Evolutionary conservation across 352 stramenopile genomes (phyloP).

Genomic region (Globisporangium parvum): DNA sequence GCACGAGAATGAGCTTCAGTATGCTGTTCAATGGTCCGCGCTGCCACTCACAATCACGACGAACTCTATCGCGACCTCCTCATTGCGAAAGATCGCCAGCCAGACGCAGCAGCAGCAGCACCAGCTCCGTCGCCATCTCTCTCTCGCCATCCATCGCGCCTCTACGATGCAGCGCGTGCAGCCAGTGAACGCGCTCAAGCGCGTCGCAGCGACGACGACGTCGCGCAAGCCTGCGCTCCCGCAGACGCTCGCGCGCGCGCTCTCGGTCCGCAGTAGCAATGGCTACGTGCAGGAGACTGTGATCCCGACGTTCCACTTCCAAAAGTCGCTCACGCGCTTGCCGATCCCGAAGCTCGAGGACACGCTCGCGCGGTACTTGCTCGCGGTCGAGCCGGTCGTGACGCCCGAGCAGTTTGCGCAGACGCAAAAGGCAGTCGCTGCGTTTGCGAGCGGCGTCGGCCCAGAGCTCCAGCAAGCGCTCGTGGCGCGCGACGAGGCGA

Average conservation of each 20-base stretch:
- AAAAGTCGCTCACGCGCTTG: conserved; percentile 77
- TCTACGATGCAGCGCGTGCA: conserved; percentile 23
- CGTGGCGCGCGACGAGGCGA: conserved; percentile 63
- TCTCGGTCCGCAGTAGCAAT: conserved; percentile 4
- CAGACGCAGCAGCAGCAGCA: not conserved
- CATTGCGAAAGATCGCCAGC: conserved; percentile 11
- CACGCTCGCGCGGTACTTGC: conserved; percentile 70
- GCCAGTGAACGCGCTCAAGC: conserved; percentile 1
- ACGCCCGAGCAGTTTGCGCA: conserved; percentile 42
- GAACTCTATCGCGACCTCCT: too few relatives aligned
- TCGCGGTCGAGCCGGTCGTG: conserved; percentile 71
- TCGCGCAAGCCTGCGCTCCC: not conserved
- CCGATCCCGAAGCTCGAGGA: conserved; percentile 88
- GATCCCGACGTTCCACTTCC: conserved; percentile 87
- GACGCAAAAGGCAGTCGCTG: conserved; percentile 42
- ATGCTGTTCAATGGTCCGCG: not conserved
- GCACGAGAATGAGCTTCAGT: not conserved
- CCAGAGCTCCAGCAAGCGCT: conserved; percentile 70
- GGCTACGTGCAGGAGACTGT: conserved; percentile 83
- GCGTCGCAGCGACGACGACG: not conserved
- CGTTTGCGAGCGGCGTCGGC: conserved; percentile 55
- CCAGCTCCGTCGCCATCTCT: not conserved
- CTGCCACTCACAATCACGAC: too few relatives aligned
- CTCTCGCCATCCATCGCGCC: not conserved
- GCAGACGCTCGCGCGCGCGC: conserved; percentile 13